Percentiles rank a stretch among this genome's conserved stretches.
Evolutionary conservation across 202 grass and related monocot genomes (phyloP).

Genomic region (Musa balbisiana): DNA sequence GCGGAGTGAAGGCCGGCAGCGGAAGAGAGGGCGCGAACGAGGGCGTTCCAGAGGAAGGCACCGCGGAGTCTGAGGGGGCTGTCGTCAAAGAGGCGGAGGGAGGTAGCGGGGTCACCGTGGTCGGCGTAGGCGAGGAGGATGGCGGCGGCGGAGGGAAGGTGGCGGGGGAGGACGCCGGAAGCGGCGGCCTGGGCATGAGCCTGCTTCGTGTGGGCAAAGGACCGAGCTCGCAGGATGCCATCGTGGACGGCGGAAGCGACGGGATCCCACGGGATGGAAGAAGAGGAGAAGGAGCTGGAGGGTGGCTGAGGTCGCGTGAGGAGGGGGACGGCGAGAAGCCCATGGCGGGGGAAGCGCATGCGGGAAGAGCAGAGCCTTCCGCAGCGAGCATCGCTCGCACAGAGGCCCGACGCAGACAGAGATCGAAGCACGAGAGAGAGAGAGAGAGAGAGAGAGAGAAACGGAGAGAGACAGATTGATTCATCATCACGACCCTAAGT

Average conservation of each 20-base stretch:
- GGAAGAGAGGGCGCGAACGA: conserved; percentile 68
- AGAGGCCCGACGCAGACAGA: no score
- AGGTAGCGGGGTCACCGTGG: conserved; percentile 35
- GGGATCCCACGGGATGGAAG: neutral
- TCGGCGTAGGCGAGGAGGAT: conserved; percentile 73
- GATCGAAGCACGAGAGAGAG: no score
- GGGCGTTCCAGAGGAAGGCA: conserved; percentile 88
- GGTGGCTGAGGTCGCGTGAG: neutral
- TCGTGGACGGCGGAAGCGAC: conserved; percentile 8
- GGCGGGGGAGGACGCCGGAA: conserved; percentile 37
- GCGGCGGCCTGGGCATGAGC: conserved; percentile 37
- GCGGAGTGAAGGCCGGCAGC: conserved; percentile 21
- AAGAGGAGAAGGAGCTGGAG: neutral
- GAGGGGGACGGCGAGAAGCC: neutral
- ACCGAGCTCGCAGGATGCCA: neutral
- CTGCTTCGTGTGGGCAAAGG: conserved; percentile 6
- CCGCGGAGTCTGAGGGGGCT: conserved; percentile 39
- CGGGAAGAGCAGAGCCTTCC: neutral
- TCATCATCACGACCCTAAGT: no score
- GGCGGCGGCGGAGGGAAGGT: conserved; percentile 39
- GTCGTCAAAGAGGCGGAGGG: conserved; percentile 42
- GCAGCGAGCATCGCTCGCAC: neutral
- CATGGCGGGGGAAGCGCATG: conserved; percentile 5
- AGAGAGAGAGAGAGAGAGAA: no score
- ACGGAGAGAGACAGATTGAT: no score